These are phyloP conservation scores for Centaurea solstitialis DNA, from an alignment of 129 eudicot species.

Conservation along the genomic window DNA sequence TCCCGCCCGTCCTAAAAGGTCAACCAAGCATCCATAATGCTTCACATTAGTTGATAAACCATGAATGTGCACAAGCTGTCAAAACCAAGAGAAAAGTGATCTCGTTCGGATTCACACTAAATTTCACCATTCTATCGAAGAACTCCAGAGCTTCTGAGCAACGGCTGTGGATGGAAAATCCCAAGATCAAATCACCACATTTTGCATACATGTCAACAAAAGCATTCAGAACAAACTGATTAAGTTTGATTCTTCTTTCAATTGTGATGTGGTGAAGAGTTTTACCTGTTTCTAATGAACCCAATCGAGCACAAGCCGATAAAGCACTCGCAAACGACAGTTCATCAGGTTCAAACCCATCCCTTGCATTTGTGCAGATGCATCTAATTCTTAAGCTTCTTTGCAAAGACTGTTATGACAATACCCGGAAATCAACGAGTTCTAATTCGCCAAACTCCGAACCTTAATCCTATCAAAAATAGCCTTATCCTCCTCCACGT, in stretches of 20 bases:
- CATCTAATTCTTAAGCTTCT: conserved; percentile 50
- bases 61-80: conserved; percentile 62
- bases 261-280: conserved; percentile 41
- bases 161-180: too few relatives aligned
- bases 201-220: conserved; percentile 69
- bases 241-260: conserved; percentile 26
- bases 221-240: conserved; percentile 47
- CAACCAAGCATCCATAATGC: too few relatives aligned
- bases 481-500: conserved; percentile 32
- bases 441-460: conserved; percentile 59
- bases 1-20: too few relatives aligned
- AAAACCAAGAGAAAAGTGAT: conserved; percentile 52
- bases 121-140: conserved; percentile 47
- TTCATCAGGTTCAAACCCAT: conserved; percentile 57
- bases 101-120: conserved; percentile 38
- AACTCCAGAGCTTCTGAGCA: conserved; percentile 48
- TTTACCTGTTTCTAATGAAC: conserved; percentile 47
- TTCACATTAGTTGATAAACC: too few relatives aligned
- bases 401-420: conserved; percentile 52
- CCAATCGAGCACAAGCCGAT: conserved; percentile 58
- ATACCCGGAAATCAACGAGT: conserved; percentile 49
- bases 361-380: too few relatives aligned
- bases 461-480: conserved; percentile 36
- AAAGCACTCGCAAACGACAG: conserved; percentile 43
- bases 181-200: conserved; percentile 62